phyloP scores from a whole-genome alignment of 2,329 filamentous ascomycete genomes.

The Whalleya microplaca region DNA sequence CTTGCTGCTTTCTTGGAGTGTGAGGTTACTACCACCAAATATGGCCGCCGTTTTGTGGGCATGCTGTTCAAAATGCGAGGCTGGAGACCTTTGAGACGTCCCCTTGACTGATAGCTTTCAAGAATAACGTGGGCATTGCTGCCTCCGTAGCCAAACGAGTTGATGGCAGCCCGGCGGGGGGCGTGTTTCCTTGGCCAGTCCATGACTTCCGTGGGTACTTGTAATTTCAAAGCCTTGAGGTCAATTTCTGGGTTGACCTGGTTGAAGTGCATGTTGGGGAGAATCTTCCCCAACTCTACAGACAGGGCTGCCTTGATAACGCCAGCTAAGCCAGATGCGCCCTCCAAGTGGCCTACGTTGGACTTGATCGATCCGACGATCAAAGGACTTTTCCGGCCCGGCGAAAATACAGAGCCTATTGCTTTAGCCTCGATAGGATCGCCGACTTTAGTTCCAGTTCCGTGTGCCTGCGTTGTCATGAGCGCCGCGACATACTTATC shows the following conservation, averaged over 20 bases:
- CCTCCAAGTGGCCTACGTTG: slow-evolving; percentile 22
- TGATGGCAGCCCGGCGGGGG: slow-evolving; percentile 29
- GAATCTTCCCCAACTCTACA: slow-evolving; percentile 10
- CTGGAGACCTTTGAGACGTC: background rate
- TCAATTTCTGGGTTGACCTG: slow-evolving; percentile 9
- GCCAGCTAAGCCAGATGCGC: slow-evolving; percentile 11
- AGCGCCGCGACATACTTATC: slow-evolving; percentile 24
- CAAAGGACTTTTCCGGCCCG: slow-evolving; percentile 1
- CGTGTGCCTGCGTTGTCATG: slow-evolving; percentile 35
- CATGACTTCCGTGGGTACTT: background rate
- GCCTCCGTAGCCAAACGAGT: slow-evolving; percentile 36
- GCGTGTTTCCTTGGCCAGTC: slow-evolving; percentile 26
- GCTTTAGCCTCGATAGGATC: slow-evolving; percentile 42
- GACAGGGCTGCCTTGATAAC: slow-evolving; percentile 12
- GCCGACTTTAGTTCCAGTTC: slow-evolving; percentile 31
- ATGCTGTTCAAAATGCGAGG: background rate
- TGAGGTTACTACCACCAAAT: too few species aligned
- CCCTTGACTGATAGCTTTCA: slow-evolving; percentile 21
- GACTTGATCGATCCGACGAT: slow-evolving; percentile 12
- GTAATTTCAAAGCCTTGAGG: background rate
- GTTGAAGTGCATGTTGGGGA: slow-evolving; percentile 4
- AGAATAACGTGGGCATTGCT: slow-evolving; percentile 32
- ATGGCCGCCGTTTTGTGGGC: too few species aligned
- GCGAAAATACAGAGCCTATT: slow-evolving; percentile 19
- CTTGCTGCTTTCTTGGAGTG: too few species aligned